These are phyloP conservation scores for Cardamine occulta DNA, from an alignment of 345 rosid species.

Conservation along the genomic window DNA sequence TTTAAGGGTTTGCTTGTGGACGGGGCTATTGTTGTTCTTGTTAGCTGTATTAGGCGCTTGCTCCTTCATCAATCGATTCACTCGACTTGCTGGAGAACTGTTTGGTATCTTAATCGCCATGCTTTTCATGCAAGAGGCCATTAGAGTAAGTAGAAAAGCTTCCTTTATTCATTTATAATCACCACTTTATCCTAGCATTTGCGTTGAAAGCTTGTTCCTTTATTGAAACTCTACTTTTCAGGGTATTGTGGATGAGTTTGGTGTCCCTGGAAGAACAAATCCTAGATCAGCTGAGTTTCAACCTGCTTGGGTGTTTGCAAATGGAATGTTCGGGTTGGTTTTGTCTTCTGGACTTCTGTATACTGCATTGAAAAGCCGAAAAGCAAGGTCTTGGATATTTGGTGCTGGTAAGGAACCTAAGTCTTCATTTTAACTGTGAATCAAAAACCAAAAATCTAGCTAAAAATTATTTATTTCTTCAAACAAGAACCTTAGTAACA, in stretches of 20 bases:
- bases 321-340: conserved; percentile 92
- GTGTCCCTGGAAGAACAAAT: conserved; percentile 76
- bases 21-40: conserved; percentile 81
- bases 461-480: background rate
- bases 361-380: conserved; percentile 75
- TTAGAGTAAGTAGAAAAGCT: conserved; percentile 56
- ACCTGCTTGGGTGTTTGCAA: conserved; percentile 87
- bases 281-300: conserved; percentile 61
- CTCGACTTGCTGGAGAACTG: conserved; percentile 90
- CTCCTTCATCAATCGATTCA: conserved; percentile 90
- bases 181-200: conserved; percentile 1
- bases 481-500: conserved; percentile 10
- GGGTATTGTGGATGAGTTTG: conserved; percentile 92
- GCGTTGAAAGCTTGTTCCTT: conserved; percentile 8
- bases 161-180: background rate
- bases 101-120: conserved; percentile 94
- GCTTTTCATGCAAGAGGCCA: conserved; percentile 96
- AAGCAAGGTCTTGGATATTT: conserved; percentile 90
- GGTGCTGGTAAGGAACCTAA: conserved; percentile 66
- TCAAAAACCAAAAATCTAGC: background rate
- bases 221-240: conserved; percentile 29
- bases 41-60: conserved; percentile 89
- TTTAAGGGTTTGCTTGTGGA: conserved; percentile 94
- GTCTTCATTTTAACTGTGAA: conserved; percentile 5
- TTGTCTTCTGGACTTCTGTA: conserved; percentile 78